Evolutionary conservation across 495 filamentous ascomycete genomes (phyloP).

Genomic region (Aspergillus cristatus): DNA sequence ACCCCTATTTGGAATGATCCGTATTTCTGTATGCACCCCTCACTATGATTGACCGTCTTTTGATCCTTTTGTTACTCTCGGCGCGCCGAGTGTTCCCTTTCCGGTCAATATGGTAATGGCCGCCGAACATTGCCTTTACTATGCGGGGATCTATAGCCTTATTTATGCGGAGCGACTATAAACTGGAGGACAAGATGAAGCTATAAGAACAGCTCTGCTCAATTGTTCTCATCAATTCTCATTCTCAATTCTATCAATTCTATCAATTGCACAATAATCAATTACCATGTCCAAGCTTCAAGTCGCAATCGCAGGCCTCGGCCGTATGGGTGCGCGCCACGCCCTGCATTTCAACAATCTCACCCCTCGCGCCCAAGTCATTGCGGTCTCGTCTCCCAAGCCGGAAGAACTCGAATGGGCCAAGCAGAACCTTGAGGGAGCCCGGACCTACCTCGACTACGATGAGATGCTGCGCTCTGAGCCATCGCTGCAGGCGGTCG

Average conservation of each 20-base stretch:
- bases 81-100: not conserved
- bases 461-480: conserved; percentile 35
- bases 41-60: no score
- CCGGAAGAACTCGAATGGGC: conserved; percentile 34
- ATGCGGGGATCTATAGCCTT: no score
- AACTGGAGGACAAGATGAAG: no score
- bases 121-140: not conserved
- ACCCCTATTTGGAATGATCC: no score
- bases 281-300: not conserved
- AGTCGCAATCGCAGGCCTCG: not conserved
- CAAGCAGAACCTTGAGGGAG: conserved; percentile 20
- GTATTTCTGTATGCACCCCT: no score
- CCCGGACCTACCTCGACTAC: conserved; percentile 30
- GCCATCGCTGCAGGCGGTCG: conserved; percentile 36
- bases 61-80: no score
- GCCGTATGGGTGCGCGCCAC: conserved; percentile 19
- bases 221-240: not conserved
- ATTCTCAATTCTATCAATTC: conserved; percentile 4
- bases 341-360: conserved; percentile 34
- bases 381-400: conserved; percentile 36
- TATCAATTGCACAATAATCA: no score
- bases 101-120: not conserved
- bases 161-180: not conserved
- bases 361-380: conserved; percentile 36
- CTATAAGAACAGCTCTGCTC: not conserved